These are phyloP conservation scores for Theileria orientalis DNA, from an alignment of 169 alveolate genomes.

Conservation along the genomic window DNA sequence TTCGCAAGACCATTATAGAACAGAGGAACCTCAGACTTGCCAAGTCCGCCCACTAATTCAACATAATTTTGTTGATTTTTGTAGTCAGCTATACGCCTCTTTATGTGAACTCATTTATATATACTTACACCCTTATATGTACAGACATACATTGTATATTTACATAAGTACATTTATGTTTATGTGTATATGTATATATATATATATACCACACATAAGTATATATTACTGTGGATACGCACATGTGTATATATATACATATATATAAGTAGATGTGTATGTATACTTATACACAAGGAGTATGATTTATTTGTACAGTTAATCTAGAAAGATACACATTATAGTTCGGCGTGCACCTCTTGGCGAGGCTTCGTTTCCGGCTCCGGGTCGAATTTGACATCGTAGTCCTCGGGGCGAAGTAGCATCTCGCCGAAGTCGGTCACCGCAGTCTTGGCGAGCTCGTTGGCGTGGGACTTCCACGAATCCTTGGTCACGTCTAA, in stretches of 20 bases:
- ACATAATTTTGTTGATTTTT: neutral
- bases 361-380: neutral
- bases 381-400: constrained; percentile 25
- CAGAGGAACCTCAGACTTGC: constrained; percentile 85
- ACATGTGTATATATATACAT: too few relatives aligned
- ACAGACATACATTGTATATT: neutral
- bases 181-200: neutral
- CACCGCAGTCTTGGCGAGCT: constrained; percentile 67
- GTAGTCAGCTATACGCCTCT: neutral
- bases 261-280: too few relatives aligned
- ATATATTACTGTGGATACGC: neutral
- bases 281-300: too few relatives aligned
- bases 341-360: constrained; percentile 14
- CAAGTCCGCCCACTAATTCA: constrained; percentile 29
- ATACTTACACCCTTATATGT: neutral
- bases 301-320: neutral
- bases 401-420: constrained; percentile 71
- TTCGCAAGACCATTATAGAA: constrained; percentile 86
- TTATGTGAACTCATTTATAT: neutral
- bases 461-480: constrained; percentile 72
- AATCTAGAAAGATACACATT: neutral
- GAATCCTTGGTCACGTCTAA: constrained; percentile 50
- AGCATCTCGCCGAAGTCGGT: constrained; percentile 76
- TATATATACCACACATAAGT: neutral
- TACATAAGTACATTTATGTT: too few relatives aligned